These are phyloP conservation scores for Ganoderma resinaceum DNA, from an alignment of 1,284 basidiomycete genomes.

Conservation along the genomic window DNA sequence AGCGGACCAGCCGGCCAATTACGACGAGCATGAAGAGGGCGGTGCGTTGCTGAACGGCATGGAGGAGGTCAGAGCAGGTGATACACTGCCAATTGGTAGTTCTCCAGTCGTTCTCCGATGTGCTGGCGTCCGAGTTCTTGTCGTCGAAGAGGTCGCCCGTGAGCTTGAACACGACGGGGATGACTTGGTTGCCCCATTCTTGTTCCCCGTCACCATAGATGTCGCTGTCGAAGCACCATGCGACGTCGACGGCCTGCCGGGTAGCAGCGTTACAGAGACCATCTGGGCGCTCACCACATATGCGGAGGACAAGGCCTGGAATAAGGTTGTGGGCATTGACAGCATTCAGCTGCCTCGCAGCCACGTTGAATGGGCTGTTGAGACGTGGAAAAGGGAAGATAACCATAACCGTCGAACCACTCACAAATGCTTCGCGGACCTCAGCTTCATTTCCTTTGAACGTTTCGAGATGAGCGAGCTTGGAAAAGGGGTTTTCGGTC, in stretches of 20 bases:
- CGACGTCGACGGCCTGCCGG: not conserved
- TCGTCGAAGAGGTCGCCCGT: constrained; percentile 10
- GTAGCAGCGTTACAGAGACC: not conserved
- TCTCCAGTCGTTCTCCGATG: not conserved
- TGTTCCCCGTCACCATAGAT: not conserved
- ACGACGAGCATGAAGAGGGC: constrained; percentile 6
- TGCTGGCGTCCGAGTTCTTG: not conserved
- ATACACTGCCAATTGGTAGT: not conserved
- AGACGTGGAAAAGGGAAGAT: not conserved
- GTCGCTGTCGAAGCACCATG: not conserved
- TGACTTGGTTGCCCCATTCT: not conserved
- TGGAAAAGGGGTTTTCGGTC: not conserved
- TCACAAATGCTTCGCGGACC: not conserved
- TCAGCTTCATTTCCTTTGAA: not conserved
- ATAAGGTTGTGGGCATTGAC: not conserved
- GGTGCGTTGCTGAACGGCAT: constrained; percentile 1
- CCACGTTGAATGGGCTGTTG: not conserved
- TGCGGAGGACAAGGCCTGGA: not conserved
- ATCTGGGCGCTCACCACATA: not conserved
- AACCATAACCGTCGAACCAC: not conserved
- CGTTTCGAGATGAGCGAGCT: not conserved
- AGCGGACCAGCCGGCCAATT: not conserved
- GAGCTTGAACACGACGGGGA: constrained; percentile 9
- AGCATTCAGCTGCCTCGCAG: not conserved
- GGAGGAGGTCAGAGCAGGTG: constrained; percentile 1